Conservation (phyloP, 2,329 filamentous ascomycete genomes). For the Diaporthe citriasiana region DNA sequence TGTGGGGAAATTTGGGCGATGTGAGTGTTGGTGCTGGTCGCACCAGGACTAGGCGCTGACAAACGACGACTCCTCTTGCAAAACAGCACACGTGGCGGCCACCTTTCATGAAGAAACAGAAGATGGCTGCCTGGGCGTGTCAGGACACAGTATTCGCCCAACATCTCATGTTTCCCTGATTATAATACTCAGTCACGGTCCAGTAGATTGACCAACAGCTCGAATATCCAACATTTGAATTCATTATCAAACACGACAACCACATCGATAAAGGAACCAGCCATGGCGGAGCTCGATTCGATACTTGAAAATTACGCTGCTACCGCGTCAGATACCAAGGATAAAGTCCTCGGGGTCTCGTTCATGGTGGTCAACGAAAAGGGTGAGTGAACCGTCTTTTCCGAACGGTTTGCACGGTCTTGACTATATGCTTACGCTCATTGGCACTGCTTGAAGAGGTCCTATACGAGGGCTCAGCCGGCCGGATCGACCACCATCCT, state of each 20-base stretch:
- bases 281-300: slow-evolving; percentile 44
- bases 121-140: not conserved
- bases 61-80: not conserved
- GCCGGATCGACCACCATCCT: slow-evolving; percentile 51
- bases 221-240: not conserved
- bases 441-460: slow-evolving; percentile 46
- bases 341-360: slow-evolving; percentile 50
- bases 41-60: not conserved
- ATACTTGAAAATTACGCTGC: slow-evolving; percentile 47
- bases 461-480: slow-evolving; percentile 55
- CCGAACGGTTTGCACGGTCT: too few relatives aligned
- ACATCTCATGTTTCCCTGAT: too few relatives aligned
- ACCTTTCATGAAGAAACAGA: not conserved
- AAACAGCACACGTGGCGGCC: not conserved
- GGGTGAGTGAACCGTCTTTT: slow-evolving; percentile 40
- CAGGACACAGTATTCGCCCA: not conserved
- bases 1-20: not conserved
- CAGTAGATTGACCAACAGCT: not conserved
- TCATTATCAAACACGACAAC: too few relatives aligned
- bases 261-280: not conserved
- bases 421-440: not conserved
- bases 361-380: slow-evolving; percentile 49
- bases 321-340: slow-evolving; percentile 46
- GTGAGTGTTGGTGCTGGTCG: not conserved
- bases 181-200: too few relatives aligned